Conservation (phyloP, 805 yeast species). For the Metschnikowia aberdeeniae region DNA sequence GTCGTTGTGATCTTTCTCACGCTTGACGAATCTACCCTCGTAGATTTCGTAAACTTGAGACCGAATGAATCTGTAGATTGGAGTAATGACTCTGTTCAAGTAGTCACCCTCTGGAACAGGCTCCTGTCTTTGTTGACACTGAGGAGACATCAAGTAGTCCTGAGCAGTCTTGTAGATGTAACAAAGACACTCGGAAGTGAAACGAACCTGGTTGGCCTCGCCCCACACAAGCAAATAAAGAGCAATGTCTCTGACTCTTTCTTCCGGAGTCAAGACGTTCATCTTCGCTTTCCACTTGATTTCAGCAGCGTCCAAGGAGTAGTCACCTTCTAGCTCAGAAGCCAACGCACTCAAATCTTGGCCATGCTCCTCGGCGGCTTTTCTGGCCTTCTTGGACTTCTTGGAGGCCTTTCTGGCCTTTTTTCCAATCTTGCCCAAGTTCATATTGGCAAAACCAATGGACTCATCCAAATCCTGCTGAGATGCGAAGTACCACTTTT, state of each 20-base stretch:
- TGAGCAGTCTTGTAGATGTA: slow-evolving; percentile 92
- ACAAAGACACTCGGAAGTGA: slow-evolving; percentile 77
- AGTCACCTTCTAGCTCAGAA: slow-evolving; percentile 74
- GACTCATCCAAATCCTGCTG: slow-evolving; percentile 83
- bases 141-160: slow-evolving; percentile 84
- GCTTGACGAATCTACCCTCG: slow-evolving; percentile 77
- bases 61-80: slow-evolving; percentile 75
- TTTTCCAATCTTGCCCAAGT: slow-evolving; percentile 67
- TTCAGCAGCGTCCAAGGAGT: slow-evolving; percentile 78
- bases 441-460: slow-evolving; percentile 79
- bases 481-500: slow-evolving; percentile 86
- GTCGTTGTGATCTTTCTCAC: slow-evolving; percentile 80
- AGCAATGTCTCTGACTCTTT: slow-evolving; percentile 75
- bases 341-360: slow-evolving; percentile 59
- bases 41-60: slow-evolving; percentile 77
- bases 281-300: slow-evolving; percentile 83
- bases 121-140: slow-evolving; percentile 82
- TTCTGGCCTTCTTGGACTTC: slow-evolving; percentile 72
- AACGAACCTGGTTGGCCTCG: slow-evolving; percentile 92
- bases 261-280: slow-evolving; percentile 69
- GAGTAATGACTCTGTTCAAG: slow-evolving; percentile 88
- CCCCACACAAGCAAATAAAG: slow-evolving; percentile 80
- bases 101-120: slow-evolving; percentile 89
- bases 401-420: slow-evolving; percentile 79
- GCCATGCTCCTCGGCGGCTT: slow-evolving; percentile 64